Percentiles rank a stretch among this genome's conserved stretches.
Evolutionary conservation across 257 asterid species (phyloP).

Genomic region (Paulownia fortunei): DNA sequence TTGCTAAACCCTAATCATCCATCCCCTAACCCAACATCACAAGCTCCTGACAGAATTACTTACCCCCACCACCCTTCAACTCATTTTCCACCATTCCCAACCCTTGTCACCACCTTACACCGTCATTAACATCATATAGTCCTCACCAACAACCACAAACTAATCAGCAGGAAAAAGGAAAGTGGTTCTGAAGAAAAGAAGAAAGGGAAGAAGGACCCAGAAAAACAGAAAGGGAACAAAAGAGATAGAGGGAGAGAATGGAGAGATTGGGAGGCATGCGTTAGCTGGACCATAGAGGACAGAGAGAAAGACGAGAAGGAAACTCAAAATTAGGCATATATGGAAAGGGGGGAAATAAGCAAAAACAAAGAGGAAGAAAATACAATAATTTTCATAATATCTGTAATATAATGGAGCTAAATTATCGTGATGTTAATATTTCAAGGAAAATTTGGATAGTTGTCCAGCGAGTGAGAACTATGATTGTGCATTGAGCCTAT

Average conservation of each 20-base stretch:
- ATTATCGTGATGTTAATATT: background rate
- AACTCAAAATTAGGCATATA: background rate
- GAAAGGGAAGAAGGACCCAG: background rate
- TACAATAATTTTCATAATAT: background rate
- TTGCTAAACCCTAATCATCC: background rate
- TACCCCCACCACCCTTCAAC: slow-evolving; percentile 6
- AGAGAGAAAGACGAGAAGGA: background rate
- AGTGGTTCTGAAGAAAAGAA: background rate
- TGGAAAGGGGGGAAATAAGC: background rate
- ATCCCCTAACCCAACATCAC: background rate
- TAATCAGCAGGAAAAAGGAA: slow-evolving; percentile 4
- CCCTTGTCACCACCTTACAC: background rate
- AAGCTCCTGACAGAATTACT: background rate
- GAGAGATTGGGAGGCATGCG: background rate
- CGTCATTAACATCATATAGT: slow-evolving; percentile 12
- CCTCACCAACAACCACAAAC: slow-evolving; percentile 1
- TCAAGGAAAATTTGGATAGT: background rate
- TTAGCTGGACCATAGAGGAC: background rate
- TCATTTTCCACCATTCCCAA: background rate
- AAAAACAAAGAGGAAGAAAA: background rate
- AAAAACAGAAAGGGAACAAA: background rate
- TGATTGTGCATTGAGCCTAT: background rate
- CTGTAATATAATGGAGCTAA: background rate
- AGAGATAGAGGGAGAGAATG: background rate
- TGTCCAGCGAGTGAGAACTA: background rate